A percentile compares a stretch with the other conserved stretches of the same genome.
These are phyloP conservation scores for Pythium dissimile DNA, from an alignment of 352 stramenopile genomes.

Conservation along the genomic window DNA sequence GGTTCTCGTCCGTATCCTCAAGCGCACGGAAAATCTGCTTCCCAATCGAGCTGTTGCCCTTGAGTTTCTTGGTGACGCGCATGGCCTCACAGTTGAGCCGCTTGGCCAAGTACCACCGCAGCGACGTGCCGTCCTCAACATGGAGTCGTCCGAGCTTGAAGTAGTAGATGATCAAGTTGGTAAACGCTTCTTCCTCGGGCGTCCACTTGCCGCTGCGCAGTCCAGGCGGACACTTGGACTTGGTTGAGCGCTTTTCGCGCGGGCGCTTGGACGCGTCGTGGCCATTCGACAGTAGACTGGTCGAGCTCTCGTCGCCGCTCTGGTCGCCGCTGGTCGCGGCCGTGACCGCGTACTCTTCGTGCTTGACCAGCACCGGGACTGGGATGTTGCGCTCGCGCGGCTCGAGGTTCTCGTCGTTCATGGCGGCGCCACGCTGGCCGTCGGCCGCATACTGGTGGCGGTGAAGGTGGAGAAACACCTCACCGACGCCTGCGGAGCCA, in stretches of 20 bases:
- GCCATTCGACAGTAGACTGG: constrained; percentile 4
- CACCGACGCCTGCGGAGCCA: neutral
- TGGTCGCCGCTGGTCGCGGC: neutral
- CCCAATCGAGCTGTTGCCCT: constrained; percentile 84
- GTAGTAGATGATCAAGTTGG: constrained; percentile 83
- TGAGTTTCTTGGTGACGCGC: constrained; percentile 89
- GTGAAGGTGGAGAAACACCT: neutral
- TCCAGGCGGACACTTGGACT: constrained; percentile 80
- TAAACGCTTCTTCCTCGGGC: constrained; percentile 75
- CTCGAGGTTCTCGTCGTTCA: constrained; percentile 21
- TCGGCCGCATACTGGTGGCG: neutral
- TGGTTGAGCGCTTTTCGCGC: constrained; percentile 78
- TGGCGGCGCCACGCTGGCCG: neutral
- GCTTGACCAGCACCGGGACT: constrained; percentile 22
- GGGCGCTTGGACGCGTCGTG: constrained; percentile 1
- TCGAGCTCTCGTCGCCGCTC: constrained; percentile 24
- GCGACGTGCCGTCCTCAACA: constrained; percentile 77
- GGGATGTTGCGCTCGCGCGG: constrained; percentile 23
- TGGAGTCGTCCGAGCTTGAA: constrained; percentile 79
- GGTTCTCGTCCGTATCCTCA: constrained; percentile 59
- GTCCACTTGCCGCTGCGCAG: constrained; percentile 87
- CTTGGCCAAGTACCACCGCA: constrained; percentile 85
- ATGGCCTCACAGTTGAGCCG: constrained; percentile 85
- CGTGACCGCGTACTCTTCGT: constrained; percentile 19
- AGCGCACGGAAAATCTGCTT: constrained; percentile 87